Evolutionary conservation across 148 eudicot genomes (phyloP).

Genomic region (Nepenthes gracilis): DNA sequence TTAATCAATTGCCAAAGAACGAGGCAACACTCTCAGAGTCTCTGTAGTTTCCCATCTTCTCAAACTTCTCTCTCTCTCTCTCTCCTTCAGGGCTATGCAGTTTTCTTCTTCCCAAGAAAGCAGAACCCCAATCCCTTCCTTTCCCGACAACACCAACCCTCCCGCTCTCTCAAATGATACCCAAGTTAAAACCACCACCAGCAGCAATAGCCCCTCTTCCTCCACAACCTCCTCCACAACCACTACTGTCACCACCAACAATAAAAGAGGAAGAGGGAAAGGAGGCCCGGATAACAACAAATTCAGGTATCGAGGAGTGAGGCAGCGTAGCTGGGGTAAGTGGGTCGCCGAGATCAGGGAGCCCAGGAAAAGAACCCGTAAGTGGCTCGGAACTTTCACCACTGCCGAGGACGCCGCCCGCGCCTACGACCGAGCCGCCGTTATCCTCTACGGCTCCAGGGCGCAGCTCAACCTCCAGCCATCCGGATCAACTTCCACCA

Average conservation of each 20-base stretch:
- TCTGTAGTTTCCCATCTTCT: constrained; percentile 4
- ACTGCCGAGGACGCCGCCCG: constrained; percentile 96
- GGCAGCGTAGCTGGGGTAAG: constrained; percentile 95
- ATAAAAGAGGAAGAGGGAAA: constrained; percentile 39
- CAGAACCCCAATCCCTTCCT: neutral
- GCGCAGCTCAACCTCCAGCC: constrained; percentile 89
- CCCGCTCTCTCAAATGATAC: no score
- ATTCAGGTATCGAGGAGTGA: constrained; percentile 72
- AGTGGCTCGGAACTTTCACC: constrained; percentile 89
- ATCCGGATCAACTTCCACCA: constrained; percentile 8
- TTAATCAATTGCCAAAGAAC: neutral
- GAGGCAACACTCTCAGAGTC: neutral
- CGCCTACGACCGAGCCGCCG: constrained; percentile 88
- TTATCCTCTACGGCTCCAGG: constrained; percentile 54
- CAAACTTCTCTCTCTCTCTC: neutral
- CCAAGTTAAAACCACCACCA: constrained; percentile 2
- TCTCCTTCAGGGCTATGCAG: neutral
- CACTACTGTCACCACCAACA: constrained; percentile 4
- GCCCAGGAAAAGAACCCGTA: constrained; percentile 66
- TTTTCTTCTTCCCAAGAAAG: neutral
- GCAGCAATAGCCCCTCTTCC: neutral
- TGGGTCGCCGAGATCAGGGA: constrained; percentile 98
- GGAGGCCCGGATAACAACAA: constrained; percentile 75
- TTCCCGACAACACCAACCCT: constrained; percentile 7
- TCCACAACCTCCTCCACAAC: constrained; percentile 16